These are phyloP conservation scores for Nothophaeocryptopus gaeumannii DNA, from an alignment of 2,329 filamentous ascomycete species.

Conservation along the genomic window DNA sequence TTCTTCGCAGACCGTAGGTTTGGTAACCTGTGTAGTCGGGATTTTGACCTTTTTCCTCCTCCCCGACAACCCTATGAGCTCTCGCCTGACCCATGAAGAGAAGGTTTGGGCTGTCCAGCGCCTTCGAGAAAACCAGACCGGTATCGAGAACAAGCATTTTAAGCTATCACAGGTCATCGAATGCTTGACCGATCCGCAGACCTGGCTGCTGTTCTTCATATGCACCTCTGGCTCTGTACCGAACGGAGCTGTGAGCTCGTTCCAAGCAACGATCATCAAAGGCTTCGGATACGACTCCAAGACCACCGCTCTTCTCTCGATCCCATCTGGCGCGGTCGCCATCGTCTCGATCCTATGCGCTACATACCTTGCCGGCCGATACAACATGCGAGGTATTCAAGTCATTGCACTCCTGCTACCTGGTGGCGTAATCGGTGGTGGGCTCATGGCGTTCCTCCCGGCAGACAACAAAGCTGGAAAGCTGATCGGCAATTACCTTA, in stretches of 20 bases:
- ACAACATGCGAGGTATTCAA: conserved; percentile 30
- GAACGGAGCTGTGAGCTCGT: conserved; percentile 44
- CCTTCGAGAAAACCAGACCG: conserved; percentile 48
- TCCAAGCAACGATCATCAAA: conserved; percentile 34
- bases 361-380: conserved; percentile 29
- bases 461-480: conserved; percentile 45
- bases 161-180: conserved; percentile 48
- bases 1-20: conserved; percentile 33
- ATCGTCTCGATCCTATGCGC: conserved; percentile 37
- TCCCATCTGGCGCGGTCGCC: conserved; percentile 57
- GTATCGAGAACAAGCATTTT: conserved; percentile 52
- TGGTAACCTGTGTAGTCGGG: conserved; percentile 42
- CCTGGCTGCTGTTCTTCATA: conserved; percentile 42
- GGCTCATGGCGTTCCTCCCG: conserved; percentile 33
- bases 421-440: conserved; percentile 31
- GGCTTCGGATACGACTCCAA: conserved; percentile 32
- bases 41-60: conserved; percentile 31
- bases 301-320: conserved; percentile 41
- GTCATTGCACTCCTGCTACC: conserved; percentile 28
- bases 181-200: conserved; percentile 45
- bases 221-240: conserved; percentile 36
- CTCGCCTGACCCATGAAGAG: conserved; percentile 29
- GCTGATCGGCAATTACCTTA: conserved; percentile 41
- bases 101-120: conserved; percentile 39
- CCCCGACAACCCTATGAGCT: conserved; percentile 33